phyloP scores from a whole-genome alignment of 2,329 filamentous ascomycete species.

The Aspergillus ustus region DNA sequence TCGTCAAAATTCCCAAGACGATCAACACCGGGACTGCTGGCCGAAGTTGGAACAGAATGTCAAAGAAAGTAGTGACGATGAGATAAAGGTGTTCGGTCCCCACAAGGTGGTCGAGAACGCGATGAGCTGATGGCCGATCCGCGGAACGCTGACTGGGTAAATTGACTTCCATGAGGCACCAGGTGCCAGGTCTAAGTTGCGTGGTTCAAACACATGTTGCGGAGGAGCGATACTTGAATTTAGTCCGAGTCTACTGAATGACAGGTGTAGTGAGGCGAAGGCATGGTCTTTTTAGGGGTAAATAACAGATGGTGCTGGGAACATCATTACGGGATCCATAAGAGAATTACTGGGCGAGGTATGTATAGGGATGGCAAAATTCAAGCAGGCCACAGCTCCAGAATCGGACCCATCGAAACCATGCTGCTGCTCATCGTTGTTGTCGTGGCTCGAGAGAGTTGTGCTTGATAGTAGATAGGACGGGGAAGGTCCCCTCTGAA shows the following conservation, averaged over 20 bases:
- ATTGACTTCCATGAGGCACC: background rate
- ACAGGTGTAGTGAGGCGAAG: background rate
- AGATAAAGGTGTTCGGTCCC: background rate
- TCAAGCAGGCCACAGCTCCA: background rate
- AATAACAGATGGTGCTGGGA: background rate
- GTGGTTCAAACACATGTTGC: background rate
- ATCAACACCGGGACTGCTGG: background rate
- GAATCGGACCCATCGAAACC: background rate
- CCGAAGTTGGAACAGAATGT: background rate
- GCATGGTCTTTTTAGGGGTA: background rate
- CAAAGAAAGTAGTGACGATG: constrained; percentile 12
- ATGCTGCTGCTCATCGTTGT: background rate
- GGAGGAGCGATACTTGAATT: background rate
- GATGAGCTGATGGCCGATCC: constrained; percentile 1
- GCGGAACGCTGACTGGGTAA: background rate
- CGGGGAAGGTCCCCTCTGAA: constrained; percentile 18
- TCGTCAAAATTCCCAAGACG: constrained; percentile 8
- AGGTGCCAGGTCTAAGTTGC: too few relatives aligned
- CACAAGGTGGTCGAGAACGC: constrained; percentile 9
- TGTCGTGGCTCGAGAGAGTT: background rate
- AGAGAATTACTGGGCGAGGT: background rate
- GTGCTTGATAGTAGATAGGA: background rate
- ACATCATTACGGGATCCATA: background rate
- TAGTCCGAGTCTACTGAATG: background rate
- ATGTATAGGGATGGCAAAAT: background rate